phyloP scores from a whole-genome alignment of 257 asterid genomes.

The Solanum corneliomulleri region DNA sequence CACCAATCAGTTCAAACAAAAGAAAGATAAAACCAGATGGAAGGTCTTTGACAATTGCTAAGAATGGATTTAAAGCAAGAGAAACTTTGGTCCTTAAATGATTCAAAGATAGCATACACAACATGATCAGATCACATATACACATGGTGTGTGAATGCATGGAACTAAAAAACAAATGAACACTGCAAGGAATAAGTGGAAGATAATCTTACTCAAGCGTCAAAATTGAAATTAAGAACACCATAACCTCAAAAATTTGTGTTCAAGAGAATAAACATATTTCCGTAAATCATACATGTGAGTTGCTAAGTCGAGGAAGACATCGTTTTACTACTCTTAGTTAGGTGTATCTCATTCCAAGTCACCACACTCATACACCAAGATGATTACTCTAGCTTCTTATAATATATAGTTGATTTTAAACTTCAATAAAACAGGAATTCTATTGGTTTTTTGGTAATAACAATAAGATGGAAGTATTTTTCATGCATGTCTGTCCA shows the following conservation, averaged over 20 bases:
- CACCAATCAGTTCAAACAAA: neutral
- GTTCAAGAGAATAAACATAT: neutral
- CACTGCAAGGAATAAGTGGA: neutral
- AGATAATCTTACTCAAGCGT: neutral
- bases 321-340: neutral
- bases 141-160: neutral
- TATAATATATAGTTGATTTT: neutral
- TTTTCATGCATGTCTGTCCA: neutral
- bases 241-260: neutral
- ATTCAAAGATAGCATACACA: neutral
- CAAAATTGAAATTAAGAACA: neutral
- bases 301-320: neutral
- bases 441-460: neutral
- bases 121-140: neutral
- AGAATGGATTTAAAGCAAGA: neutral
- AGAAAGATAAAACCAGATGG: neutral
- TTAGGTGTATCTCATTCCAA: neutral
- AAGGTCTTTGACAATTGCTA: neutral
- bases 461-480: neutral
- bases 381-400: neutral
- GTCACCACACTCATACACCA: neutral
- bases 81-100: neutral
- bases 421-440: neutral
- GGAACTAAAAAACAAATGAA: neutral
- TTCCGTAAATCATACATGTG: neutral